phyloP scores from a whole-genome alignment of 805 yeast species.

The Pichia scutulata region DNA sequence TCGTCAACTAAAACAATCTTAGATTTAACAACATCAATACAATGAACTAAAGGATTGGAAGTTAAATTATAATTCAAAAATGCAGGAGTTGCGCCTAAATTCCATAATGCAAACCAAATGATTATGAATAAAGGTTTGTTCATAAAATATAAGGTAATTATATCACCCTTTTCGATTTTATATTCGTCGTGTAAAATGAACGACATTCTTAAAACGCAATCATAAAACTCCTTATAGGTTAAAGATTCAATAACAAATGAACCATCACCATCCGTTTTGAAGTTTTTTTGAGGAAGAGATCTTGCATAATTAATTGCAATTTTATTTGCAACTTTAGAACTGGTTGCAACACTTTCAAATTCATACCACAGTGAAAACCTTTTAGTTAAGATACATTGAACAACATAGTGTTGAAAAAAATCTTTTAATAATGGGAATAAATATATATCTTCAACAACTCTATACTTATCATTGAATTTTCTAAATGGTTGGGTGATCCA shows the following conservation, averaged over 20 bases:
- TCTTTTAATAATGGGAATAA: constrained; percentile 38
- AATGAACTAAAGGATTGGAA: constrained; percentile 71
- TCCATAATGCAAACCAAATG: constrained; percentile 83
- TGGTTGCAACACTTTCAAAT: constrained; percentile 48
- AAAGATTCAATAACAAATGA: constrained; percentile 53
- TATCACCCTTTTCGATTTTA: constrained; percentile 57
- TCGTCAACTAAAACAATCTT: constrained; percentile 61
- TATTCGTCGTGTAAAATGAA: constrained; percentile 54
- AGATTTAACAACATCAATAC: constrained; percentile 62
- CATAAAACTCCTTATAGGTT: constrained; percentile 65
- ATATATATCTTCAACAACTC: constrained; percentile 45
- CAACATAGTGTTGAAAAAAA: constrained; percentile 35
- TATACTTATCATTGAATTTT: constrained; percentile 34
- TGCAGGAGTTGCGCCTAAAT: constrained; percentile 83
- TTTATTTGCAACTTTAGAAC: constrained; percentile 36
- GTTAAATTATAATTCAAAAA: constrained; percentile 74
- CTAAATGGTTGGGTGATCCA: not conserved
- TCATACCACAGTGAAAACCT: constrained; percentile 61
- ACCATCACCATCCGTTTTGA: constrained; percentile 34
- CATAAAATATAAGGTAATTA: constrained; percentile 67
- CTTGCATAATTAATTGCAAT: constrained; percentile 60
- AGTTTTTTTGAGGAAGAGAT: constrained; percentile 33
- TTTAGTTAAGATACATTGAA: constrained; percentile 28
- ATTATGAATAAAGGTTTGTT: constrained; percentile 79
- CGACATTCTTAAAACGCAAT: constrained; percentile 57